Conservation (phyloP, 257 asterid genomes). For the Nicotiana attenuata region DNA sequence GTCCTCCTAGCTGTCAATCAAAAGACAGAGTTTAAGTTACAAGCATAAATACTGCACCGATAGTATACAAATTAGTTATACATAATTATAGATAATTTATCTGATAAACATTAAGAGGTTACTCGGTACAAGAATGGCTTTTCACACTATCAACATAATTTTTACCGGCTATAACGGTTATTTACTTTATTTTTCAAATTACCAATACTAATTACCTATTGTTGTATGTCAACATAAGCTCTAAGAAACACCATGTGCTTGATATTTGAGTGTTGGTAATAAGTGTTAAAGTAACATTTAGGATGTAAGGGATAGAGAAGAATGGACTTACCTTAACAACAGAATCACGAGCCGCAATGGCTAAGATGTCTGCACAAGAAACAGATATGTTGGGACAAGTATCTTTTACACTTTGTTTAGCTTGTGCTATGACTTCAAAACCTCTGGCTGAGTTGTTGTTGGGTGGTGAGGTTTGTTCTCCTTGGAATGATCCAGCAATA, state of each 20-base stretch:
- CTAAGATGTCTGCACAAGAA: constrained; percentile 13
- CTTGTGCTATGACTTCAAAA: constrained; percentile 7
- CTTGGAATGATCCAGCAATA: neutral
- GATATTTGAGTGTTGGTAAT: too few species aligned
- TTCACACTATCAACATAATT: too few species aligned
- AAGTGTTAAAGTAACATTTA: too few species aligned
- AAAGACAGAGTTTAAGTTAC: neutral
- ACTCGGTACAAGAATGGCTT: neutral
- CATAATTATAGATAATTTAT: neutral
- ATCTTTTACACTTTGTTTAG: neutral
- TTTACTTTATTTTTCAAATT: too few species aligned
- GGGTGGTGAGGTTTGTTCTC: constrained; percentile 10
- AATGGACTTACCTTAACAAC: constrained; percentile 1
- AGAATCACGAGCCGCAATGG: constrained; percentile 15
- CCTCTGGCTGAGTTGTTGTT: constrained; percentile 9
- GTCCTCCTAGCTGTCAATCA: constrained; percentile 8
- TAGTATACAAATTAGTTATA: too few species aligned
- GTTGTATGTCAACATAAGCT: too few species aligned
- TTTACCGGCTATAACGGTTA: too few species aligned
- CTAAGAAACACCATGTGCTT: too few species aligned
- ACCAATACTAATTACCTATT: too few species aligned
- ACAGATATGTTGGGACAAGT: neutral
- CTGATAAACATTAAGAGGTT: neutral
- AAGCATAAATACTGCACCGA: neutral
- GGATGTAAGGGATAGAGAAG: neutral